Conservation (phyloP, 768 basidiomycete genomes). For the Russula griseocarnosa region DNA sequence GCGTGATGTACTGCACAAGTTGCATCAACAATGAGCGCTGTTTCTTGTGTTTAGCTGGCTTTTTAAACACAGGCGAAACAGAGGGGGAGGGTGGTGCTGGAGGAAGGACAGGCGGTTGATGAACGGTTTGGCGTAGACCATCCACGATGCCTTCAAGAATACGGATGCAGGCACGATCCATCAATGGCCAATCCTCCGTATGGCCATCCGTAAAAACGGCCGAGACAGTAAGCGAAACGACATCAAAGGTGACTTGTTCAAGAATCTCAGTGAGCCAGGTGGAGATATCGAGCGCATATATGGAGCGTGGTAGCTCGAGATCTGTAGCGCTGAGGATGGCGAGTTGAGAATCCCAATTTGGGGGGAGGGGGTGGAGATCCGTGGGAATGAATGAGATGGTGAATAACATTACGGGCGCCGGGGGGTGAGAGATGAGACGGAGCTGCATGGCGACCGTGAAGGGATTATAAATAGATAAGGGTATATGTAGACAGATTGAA, state of each 20-base stretch:
- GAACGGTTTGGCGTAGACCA: constrained; percentile 49
- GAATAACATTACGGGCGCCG: constrained; percentile 56
- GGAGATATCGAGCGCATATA: constrained; percentile 59
- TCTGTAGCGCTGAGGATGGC: constrained; percentile 48
- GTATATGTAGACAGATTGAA: constrained; percentile 24
- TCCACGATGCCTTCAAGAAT: constrained; percentile 49
- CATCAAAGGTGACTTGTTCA: constrained; percentile 59
- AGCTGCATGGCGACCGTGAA: constrained; percentile 47
- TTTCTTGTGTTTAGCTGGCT: constrained; percentile 55
- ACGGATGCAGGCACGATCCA: constrained; percentile 39
- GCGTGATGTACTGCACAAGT: constrained; percentile 51
- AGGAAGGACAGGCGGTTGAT: constrained; percentile 38
- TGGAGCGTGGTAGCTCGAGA: constrained; percentile 47
- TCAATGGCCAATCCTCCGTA: constrained; percentile 46
- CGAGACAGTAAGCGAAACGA: constrained; percentile 43
- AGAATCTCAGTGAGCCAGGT: constrained; percentile 54
- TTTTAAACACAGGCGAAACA: constrained; percentile 34
- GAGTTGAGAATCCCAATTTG: constrained; percentile 54
- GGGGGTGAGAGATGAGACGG: constrained; percentile 45
- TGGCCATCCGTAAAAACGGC: constrained; percentile 59
- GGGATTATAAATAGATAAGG: constrained; percentile 18
- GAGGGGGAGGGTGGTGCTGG: constrained; percentile 19
- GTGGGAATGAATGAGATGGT: constrained; percentile 48
- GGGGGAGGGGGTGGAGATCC: constrained; percentile 42
- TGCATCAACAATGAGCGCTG: constrained; percentile 68